phyloP scores from a whole-genome alignment of 1,284 basidiomycete species.

The Porogramme epimiltina region DNA sequence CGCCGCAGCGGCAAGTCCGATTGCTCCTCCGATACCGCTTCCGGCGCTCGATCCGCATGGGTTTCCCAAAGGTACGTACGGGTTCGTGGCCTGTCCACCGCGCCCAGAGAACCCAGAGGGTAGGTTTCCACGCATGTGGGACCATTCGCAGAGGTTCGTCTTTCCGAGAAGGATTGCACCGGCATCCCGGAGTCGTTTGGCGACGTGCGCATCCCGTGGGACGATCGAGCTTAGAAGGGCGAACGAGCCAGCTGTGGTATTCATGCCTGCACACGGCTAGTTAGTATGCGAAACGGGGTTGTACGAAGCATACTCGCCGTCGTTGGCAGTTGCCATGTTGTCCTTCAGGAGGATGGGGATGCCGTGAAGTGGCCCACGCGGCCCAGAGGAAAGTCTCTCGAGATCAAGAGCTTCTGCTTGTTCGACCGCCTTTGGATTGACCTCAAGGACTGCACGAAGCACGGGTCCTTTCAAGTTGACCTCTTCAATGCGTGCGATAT shows the following conservation, averaged over 20 bases:
- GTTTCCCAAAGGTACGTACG: constrained; percentile 62
- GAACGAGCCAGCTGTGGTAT: constrained; percentile 59
- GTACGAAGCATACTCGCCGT: constrained; percentile 38
- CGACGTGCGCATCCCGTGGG: constrained; percentile 63
- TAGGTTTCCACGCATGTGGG: constrained; percentile 56
- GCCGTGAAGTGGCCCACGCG: constrained; percentile 60
- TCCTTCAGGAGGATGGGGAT: constrained; percentile 74
- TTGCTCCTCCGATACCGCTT: constrained; percentile 60
- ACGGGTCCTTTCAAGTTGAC: constrained; percentile 64
- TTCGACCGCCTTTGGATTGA: constrained; percentile 48
- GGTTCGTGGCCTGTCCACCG: constrained; percentile 61
- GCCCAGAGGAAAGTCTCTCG: constrained; percentile 49
- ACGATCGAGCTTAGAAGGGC: constrained; percentile 58
- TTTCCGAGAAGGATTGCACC: constrained; percentile 75
- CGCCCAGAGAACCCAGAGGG: constrained; percentile 68
- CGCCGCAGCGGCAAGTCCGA: constrained; percentile 60
- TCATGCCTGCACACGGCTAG: constrained; percentile 53
- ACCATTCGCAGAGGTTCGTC: constrained; percentile 65
- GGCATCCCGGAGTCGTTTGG: constrained; percentile 58
- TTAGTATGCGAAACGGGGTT: background rate
- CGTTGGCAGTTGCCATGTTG: constrained; percentile 53
- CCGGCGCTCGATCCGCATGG: constrained; percentile 71
- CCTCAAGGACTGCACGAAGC: constrained; percentile 65
- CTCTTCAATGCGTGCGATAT: constrained; percentile 70
- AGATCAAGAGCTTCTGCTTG: constrained; percentile 42